Evolutionary conservation across 1,284 basidiomycete genomes (phyloP).

Genomic region (Athelia sp.): DNA sequence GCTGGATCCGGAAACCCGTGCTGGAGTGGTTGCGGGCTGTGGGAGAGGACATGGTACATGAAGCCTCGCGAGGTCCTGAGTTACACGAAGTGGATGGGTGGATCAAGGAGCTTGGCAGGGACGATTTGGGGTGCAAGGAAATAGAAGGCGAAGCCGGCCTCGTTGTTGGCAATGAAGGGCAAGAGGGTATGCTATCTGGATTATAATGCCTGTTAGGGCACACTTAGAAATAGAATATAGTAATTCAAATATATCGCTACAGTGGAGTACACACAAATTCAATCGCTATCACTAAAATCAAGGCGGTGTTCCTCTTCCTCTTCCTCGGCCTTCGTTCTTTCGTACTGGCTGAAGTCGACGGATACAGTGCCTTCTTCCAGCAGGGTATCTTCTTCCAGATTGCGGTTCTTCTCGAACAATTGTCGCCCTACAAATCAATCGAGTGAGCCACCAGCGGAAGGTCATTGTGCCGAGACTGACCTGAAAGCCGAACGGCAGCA

Average conservation of each 20-base stretch:
- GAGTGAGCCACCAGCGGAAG: slow-evolving; percentile 9
- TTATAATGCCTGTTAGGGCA: slow-evolving; percentile 19
- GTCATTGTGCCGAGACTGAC: slow-evolving; percentile 35
- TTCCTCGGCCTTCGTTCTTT: slow-evolving; percentile 54
- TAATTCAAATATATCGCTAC: slow-evolving; percentile 12
- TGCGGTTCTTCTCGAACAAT: slow-evolving; percentile 79
- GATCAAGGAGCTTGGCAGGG: slow-evolving; percentile 48
- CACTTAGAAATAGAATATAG: not conserved
- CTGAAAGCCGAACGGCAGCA: slow-evolving; percentile 59
- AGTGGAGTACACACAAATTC: slow-evolving; percentile 15
- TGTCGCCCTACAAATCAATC: slow-evolving; percentile 63
- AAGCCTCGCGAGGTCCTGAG: slow-evolving; percentile 21
- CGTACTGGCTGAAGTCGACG: slow-evolving; percentile 85
- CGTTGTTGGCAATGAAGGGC: slow-evolving; percentile 31
- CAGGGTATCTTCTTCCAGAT: slow-evolving; percentile 72
- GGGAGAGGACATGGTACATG: slow-evolving; percentile 45
- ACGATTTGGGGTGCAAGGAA: slow-evolving; percentile 40
- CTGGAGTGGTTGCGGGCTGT: slow-evolving; percentile 69
- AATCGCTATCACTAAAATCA: slow-evolving; percentile 83
- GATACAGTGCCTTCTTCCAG: slow-evolving; percentile 81
- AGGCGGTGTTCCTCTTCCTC: slow-evolving; percentile 60
- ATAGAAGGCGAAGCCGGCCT: slow-evolving; percentile 27
- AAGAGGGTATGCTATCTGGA: slow-evolving; percentile 37
- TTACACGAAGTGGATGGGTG: slow-evolving; percentile 52
- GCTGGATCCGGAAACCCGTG: slow-evolving; percentile 73